Percentiles rank a stretch among this genome's conserved stretches.
Evolutionary conservation across 192 early-diverging fungal species (phyloP).

Genomic region (Paraglomus brasilianum): DNA sequence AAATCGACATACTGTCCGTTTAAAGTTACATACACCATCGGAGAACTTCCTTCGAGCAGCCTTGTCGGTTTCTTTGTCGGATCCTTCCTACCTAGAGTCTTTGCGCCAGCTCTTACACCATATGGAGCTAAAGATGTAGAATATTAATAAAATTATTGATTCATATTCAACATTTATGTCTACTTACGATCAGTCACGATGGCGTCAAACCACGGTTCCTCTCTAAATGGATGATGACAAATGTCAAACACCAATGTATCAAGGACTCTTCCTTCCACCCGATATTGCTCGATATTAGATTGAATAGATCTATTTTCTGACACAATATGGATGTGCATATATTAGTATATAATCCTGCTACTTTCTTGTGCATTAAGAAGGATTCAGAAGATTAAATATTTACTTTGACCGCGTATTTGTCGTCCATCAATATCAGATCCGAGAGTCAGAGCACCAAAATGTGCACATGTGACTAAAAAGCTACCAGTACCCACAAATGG

Average conservation of each 20-base stretch:
- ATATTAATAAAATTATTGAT: not conserved
- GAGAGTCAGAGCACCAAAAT: constrained; percentile 89
- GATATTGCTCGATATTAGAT: constrained; percentile 87
- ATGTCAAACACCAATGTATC: constrained; percentile 86
- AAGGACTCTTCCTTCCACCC: constrained; percentile 66
- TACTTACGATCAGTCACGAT: constrained; percentile 82
- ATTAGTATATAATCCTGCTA: not conserved
- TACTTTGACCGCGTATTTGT: constrained; percentile 89
- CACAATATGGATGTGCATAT: not conserved
- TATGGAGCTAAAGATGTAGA: constrained; percentile 67
- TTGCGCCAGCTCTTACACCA: constrained; percentile 96
- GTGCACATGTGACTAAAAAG: constrained; percentile 89
- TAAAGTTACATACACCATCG: no score
- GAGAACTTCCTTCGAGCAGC: constrained; percentile 1
- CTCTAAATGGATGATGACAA: constrained; percentile 81
- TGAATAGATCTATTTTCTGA: constrained; percentile 43
- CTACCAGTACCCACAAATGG: constrained; percentile 97
- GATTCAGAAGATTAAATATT: not conserved
- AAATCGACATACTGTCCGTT: no score
- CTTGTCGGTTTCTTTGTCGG: constrained; percentile 42
- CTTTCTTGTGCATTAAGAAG: not conserved
- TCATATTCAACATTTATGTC: no score
- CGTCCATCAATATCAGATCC: constrained; percentile 98
- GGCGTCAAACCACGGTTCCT: constrained; percentile 71
- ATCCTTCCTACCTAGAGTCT: constrained; percentile 75